These are phyloP conservation scores for Tilletia walkeri DNA, from an alignment of 1,284 basidiomycete species.

Conservation along the genomic window DNA sequence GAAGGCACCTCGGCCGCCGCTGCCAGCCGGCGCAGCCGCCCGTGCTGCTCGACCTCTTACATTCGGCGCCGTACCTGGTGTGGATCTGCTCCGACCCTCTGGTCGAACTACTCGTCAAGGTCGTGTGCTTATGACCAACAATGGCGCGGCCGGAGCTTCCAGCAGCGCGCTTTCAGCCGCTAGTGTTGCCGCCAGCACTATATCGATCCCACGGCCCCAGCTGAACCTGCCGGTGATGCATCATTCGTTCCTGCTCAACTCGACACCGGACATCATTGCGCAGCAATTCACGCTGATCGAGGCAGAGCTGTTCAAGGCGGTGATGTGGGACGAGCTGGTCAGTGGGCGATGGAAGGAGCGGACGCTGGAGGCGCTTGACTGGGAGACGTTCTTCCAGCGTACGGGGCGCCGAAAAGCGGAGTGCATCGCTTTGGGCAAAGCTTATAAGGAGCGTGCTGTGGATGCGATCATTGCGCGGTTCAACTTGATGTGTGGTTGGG, in stretches of 20 bases:
- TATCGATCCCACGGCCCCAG: constrained; percentile 17
- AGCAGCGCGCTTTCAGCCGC: neutral
- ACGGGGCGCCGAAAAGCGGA: constrained; percentile 70
- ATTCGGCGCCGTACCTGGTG: constrained; percentile 8
- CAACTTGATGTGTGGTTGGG: constrained; percentile 79
- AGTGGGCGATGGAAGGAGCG: constrained; percentile 57
- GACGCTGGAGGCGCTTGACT: constrained; percentile 70
- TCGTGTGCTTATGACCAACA: constrained; percentile 11
- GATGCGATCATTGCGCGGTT: constrained; percentile 76
- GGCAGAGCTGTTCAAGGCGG: constrained; percentile 74
- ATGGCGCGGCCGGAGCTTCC: neutral
- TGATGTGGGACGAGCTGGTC: constrained; percentile 80
- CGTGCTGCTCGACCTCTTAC: constrained; percentile 11
- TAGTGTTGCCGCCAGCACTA: neutral
- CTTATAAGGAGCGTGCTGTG: constrained; percentile 36
- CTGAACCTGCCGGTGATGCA: constrained; percentile 33
- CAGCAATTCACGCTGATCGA: constrained; percentile 84
- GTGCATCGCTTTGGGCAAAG: constrained; percentile 57
- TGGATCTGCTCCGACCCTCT: neutral
- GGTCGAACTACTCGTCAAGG: constrained; percentile 8
- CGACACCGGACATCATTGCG: constrained; percentile 65
- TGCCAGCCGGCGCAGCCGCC: constrained; percentile 8
- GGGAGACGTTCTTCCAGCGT: constrained; percentile 76
- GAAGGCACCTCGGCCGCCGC: constrained; percentile 20
- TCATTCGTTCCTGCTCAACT: constrained; percentile 45